These are phyloP conservation scores for Fusarium sp. DNA, from an alignment of 2,329 filamentous ascomycete genomes.

Conservation along the genomic window DNA sequence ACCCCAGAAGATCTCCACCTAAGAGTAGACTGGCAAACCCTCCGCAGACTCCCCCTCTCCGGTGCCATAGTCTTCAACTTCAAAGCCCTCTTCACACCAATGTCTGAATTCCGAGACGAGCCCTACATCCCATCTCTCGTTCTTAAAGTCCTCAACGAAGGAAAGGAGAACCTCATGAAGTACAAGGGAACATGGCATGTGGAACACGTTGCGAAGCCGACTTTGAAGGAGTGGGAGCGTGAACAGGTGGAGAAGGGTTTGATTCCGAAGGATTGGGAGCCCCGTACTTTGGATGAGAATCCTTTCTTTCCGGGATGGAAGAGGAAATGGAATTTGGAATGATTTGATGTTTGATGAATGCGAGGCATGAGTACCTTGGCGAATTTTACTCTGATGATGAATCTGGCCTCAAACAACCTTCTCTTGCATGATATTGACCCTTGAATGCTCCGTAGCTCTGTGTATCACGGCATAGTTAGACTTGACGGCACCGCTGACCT, in stretches of 20 bases:
- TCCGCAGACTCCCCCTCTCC: constrained; percentile 80
- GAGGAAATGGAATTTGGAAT: constrained; percentile 37
- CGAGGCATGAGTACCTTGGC: neutral
- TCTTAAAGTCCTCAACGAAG: constrained; percentile 69
- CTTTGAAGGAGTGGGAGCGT: constrained; percentile 69
- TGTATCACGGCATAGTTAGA: neutral
- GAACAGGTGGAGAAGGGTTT: constrained; percentile 74
- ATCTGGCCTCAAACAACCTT: neutral
- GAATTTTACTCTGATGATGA: neutral
- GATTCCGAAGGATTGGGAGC: constrained; percentile 71
- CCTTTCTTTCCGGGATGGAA: constrained; percentile 82
- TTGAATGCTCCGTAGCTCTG: neutral
- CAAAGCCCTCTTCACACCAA: constrained; percentile 84
- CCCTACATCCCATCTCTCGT: constrained; percentile 77
- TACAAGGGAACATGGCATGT: constrained; percentile 88
- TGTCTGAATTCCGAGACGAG: constrained; percentile 76
- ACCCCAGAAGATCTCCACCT: constrained; percentile 70
- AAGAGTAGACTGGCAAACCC: constrained; percentile 89
- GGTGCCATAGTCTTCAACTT: constrained; percentile 87
- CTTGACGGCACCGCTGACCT: too few relatives aligned
- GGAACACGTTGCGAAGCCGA: constrained; percentile 76
- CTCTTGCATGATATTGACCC: neutral
- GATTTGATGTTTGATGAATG: neutral
- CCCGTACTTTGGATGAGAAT: constrained; percentile 76
- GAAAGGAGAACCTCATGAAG: constrained; percentile 74